These are phyloP conservation scores for Chrysoporthe austroafricana DNA, from an alignment of 2,329 filamentous ascomycete species.

Conservation along the genomic window DNA sequence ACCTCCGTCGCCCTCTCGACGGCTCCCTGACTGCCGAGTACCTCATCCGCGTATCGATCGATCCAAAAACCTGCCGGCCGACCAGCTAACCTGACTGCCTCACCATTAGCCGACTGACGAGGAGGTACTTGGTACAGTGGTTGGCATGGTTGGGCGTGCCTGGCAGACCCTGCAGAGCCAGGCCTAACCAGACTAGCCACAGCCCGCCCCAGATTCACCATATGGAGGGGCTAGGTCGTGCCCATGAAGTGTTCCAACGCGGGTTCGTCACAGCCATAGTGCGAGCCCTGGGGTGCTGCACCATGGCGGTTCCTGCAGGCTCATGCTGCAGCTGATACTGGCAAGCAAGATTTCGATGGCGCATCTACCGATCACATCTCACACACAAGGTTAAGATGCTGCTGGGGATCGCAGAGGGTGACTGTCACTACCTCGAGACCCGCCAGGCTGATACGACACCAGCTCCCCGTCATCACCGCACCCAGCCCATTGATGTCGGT, in stretches of 20 bases:
- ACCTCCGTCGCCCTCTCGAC: not conserved
- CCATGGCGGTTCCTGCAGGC: not conserved
- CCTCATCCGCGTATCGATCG: too few relatives aligned
- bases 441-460: not conserved
- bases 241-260: slow-evolving; percentile 25
- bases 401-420: slow-evolving; percentile 12
- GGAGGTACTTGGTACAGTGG: not conserved
- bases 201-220: not conserved
- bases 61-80: too few relatives aligned
- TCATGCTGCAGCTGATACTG: not conserved
- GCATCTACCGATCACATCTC: not conserved
- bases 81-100: not conserved
- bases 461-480: not conserved
- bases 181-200: not conserved
- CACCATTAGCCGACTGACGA: not conserved
- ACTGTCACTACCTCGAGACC: not conserved
- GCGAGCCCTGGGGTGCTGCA: not conserved
- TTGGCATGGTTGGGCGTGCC: not conserved
- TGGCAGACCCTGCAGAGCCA: not conserved
- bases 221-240: not conserved
- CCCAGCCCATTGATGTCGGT: not conserved
- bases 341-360: not conserved
- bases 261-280: slow-evolving; percentile 17
- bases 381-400: slow-evolving; percentile 22
- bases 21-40: not conserved